Conservation (phyloP, 2,329 filamentous ascomycete genomes). For the Talaromyces sp. region DNA sequence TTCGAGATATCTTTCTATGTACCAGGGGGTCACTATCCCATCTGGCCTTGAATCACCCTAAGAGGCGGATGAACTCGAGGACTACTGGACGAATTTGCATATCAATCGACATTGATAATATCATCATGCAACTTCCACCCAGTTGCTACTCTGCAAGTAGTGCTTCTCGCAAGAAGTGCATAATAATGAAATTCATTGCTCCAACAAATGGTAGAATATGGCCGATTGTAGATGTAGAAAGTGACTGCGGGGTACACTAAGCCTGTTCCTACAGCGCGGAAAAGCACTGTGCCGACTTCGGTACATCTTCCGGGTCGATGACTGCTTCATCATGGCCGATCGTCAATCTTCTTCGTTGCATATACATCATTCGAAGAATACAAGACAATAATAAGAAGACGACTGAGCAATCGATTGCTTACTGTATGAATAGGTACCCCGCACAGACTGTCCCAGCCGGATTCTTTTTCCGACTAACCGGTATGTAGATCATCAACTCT, state of each 20-base stretch:
- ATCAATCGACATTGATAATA: not conserved
- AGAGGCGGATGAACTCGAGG: no score
- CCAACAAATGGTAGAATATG: not conserved
- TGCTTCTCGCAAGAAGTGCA: not conserved
- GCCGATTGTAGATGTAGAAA: not conserved
- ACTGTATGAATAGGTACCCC: not conserved
- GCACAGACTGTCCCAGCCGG: not conserved
- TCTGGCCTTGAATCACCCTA: no score
- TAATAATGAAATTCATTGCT: not conserved
- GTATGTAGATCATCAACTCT: not conserved
- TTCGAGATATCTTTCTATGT: not conserved
- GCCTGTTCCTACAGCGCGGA: not conserved
- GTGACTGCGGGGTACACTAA: not conserved
- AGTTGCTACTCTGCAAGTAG: not conserved
- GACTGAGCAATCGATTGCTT: not conserved
- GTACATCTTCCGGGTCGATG: slow-evolving; percentile 3
- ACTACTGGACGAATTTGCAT: not conserved
- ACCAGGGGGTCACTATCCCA: not conserved
- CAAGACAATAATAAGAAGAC: not conserved
- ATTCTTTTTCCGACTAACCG: not conserved
- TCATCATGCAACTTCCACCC: not conserved
- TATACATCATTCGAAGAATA: no score
- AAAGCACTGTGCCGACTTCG: slow-evolving; percentile 10
- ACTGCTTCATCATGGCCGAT: not conserved
- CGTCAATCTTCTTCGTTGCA: not conserved